Evolutionary conservation across 306 rosid species (phyloP).

Genomic region (Hippophae gyantsensis): DNA sequence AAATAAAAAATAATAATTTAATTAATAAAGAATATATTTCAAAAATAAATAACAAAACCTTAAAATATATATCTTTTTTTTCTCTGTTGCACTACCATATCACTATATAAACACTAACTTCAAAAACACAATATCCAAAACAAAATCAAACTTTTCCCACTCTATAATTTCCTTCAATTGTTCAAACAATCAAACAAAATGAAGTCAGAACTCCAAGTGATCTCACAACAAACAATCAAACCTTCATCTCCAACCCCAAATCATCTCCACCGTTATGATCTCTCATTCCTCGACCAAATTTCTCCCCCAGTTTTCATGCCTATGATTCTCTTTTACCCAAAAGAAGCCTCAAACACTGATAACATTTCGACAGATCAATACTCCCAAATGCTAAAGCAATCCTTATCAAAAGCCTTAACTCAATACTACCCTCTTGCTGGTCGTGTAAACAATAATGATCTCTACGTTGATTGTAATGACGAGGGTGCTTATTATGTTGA

Average conservation of each 20-base stretch:
- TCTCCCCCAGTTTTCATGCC: slow-evolving; percentile 29
- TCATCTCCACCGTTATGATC: slow-evolving; percentile 18
- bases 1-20: no score
- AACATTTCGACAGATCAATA: neutral
- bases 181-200: no score
- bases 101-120: no score
- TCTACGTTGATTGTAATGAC: slow-evolving; percentile 28
- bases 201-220: neutral
- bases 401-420: slow-evolving; percentile 24
- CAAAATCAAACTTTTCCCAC: no score
- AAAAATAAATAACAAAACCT: no score
- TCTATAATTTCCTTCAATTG: no score
- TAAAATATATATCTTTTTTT: no score
- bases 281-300: slow-evolving; percentile 37
- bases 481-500: slow-evolving; percentile 14
- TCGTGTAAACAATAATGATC: slow-evolving; percentile 1
- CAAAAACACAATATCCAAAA: no score
- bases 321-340: slow-evolving; percentile 31
- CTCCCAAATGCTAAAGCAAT: slow-evolving; percentile 9
- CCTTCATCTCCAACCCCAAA: slow-evolving; percentile 32
- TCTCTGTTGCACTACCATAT: no score
- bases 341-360: neutral
- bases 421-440: slow-evolving; percentile 28
- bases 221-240: slow-evolving; percentile 23
- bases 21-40: no score